Conservation (phyloP, 2,329 filamentous ascomycete genomes). For the Penicillium hordei region DNA sequence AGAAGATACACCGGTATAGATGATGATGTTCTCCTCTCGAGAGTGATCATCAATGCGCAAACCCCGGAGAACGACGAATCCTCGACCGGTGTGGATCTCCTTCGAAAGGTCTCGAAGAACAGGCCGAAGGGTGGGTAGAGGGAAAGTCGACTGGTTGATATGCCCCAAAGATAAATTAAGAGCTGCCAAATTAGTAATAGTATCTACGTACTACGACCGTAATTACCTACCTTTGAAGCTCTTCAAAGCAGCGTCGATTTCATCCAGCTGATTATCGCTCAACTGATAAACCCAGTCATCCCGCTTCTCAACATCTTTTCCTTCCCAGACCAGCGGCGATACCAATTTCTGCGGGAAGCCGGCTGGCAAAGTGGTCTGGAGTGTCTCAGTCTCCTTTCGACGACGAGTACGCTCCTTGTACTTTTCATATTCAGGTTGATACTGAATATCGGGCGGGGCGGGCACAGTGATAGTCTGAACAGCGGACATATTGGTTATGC, state of each 20-base stretch:
- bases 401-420: slow-evolving; percentile 21
- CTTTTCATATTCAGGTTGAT: slow-evolving; percentile 24
- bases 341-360: slow-evolving; percentile 45
- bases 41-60: slow-evolving; percentile 39
- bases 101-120: slow-evolving; percentile 35
- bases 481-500: slow-evolving; percentile 14
- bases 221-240: slow-evolving; percentile 42
- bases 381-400: slow-evolving; percentile 19
- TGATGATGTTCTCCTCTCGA: slow-evolving; percentile 36
- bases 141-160: slow-evolving; percentile 49
- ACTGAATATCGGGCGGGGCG: slow-evolving; percentile 25
- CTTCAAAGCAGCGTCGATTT: slow-evolving; percentile 45
- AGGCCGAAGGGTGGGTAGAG: slow-evolving; percentile 38
- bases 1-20: slow-evolving; percentile 46
- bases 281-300: slow-evolving; percentile 39
- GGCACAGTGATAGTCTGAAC: slow-evolving; percentile 16
- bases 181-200: slow-evolving; percentile 31
- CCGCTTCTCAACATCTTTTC: slow-evolving; percentile 34
- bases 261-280: slow-evolving; percentile 38
- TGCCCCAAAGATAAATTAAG: slow-evolving; percentile 25
- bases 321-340: slow-evolving; percentile 51
- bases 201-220: background rate
- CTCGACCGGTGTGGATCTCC: slow-evolving; percentile 43
- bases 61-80: slow-evolving; percentile 49
- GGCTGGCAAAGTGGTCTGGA: slow-evolving; percentile 33